Conservation (phyloP, 1,284 basidiomycete genomes). For the Ceratorhiza oryzae-sativae region DNA sequence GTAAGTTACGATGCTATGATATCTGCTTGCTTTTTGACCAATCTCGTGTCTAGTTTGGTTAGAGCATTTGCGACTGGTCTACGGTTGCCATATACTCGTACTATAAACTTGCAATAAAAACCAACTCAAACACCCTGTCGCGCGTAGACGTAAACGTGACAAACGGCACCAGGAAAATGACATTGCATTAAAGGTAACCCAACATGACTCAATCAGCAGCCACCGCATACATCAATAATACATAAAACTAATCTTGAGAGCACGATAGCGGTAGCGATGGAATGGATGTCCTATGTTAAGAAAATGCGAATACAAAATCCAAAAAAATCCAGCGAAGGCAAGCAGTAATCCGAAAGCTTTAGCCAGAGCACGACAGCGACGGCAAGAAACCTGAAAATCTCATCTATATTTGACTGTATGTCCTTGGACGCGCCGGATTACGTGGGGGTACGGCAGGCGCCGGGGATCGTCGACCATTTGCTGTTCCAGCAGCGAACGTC, state of each 20-base stretch:
- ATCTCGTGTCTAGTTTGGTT: slow-evolving; percentile 35
- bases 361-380: not conserved
- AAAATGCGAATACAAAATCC: not conserved
- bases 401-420: not conserved
- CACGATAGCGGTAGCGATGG: not conserved
- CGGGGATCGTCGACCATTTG: not conserved
- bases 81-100: not conserved
- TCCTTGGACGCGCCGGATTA: slow-evolving; percentile 14
- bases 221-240: slow-evolving; percentile 17
- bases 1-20: slow-evolving; percentile 56
- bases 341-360: not conserved
- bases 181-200: not conserved
- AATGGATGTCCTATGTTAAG: not conserved
- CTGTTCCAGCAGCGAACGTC: not conserved
- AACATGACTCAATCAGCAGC: not conserved
- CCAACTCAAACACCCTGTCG: not conserved
- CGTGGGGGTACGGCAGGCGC: slow-evolving; percentile 2
- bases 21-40: not conserved
- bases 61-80: not conserved
- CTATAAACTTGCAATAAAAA: slow-evolving; percentile 2
- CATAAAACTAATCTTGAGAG: not conserved
- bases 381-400: not conserved
- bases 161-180: not conserved
- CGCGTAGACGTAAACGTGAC: not conserved
- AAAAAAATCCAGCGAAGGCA: not conserved